Percentiles rank a stretch among this genome's conserved stretches.
Conservation (phyloP, 2,329 filamentous ascomycete genomes). For the Chlorencoelia australis region DNA sequence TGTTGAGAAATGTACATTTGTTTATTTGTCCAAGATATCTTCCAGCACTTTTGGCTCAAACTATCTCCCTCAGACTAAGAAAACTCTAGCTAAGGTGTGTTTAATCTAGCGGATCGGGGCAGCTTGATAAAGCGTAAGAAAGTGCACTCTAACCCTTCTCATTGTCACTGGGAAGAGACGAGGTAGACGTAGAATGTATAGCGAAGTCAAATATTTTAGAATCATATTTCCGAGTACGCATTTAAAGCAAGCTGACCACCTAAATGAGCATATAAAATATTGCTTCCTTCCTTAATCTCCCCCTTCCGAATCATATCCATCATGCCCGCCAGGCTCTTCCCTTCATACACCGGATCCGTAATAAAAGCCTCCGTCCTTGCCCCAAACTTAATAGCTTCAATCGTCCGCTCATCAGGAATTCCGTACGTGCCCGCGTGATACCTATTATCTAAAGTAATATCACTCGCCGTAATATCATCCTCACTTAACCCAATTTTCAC, state of each 20-base stretch:
- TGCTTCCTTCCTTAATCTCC: conserved; percentile 47
- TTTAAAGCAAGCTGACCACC: conserved; percentile 62
- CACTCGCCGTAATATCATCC: conserved; percentile 48
- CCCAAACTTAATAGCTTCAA: conserved; percentile 58
- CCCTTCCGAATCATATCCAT: conserved; percentile 55
- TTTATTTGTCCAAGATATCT: no score
- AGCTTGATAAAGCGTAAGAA: no score
- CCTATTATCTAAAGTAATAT: conserved; percentile 52
- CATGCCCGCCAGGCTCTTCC: conserved; percentile 65
- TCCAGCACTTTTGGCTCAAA: no score
- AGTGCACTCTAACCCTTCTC: no score
- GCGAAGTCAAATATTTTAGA: no score
- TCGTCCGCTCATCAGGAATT: conserved; percentile 53
- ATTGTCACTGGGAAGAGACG: no score
- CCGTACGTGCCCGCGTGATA: conserved; percentile 63
- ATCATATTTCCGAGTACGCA: conserved; percentile 48
- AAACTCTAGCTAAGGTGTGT: no score
- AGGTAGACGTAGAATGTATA: no score
- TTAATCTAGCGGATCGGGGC: no score
- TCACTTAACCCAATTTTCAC: conserved; percentile 50
- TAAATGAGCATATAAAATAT: conserved; percentile 61
- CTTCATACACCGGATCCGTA: conserved; percentile 68
- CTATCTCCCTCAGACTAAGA: no score
- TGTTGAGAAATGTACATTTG: no score
- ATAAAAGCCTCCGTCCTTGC: conserved; percentile 62